Conservation (phyloP, 139 green algal species). For the Limnomonas spitsbergensis region DNA sequence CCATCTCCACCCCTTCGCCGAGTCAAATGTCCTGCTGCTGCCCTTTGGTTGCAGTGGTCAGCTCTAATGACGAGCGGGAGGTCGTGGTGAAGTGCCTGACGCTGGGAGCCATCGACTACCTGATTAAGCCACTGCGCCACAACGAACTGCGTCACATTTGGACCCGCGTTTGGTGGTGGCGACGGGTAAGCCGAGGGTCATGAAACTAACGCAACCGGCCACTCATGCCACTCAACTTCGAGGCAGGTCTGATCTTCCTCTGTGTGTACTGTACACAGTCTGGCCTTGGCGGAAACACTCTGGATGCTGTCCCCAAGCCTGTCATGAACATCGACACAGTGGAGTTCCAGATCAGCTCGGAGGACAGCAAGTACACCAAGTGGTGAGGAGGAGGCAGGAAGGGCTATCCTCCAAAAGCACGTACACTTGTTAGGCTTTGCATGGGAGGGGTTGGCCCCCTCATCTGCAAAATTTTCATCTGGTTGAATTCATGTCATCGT, state of each 20-base stretch:
- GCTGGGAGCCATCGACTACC: constrained; percentile 81
- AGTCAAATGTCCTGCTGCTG: no score
- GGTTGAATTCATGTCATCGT: no score
- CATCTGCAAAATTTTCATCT: no score
- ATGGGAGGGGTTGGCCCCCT: no score
- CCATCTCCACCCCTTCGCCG: no score
- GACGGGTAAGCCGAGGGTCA: constrained; percentile 44
- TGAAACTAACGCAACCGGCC: no score
- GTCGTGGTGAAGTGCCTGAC: constrained; percentile 72
- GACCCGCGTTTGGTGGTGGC: constrained; percentile 76
- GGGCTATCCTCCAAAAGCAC: no score
- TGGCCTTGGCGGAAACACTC: no score
- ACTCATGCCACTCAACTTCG: no score
- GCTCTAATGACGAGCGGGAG: constrained; percentile 57
- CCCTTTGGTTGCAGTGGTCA: constrained; percentile 56
- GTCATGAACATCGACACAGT: neutral
- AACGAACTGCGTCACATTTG: constrained; percentile 86
- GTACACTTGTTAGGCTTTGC: no score
- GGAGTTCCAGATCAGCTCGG: constrained; percentile 8
- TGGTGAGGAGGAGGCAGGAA: neutral
- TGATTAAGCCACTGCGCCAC: constrained; percentile 78
- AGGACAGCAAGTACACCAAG: constrained; percentile 6
- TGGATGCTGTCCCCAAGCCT: neutral
- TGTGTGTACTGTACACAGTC: no score
- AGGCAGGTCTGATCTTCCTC: no score